Evolutionary conservation across 495 filamentous ascomycete genomes (phyloP), one percentile per base, ranked within the genome.

Genomic region (Penicillium psychrofluorescens): DNA sequence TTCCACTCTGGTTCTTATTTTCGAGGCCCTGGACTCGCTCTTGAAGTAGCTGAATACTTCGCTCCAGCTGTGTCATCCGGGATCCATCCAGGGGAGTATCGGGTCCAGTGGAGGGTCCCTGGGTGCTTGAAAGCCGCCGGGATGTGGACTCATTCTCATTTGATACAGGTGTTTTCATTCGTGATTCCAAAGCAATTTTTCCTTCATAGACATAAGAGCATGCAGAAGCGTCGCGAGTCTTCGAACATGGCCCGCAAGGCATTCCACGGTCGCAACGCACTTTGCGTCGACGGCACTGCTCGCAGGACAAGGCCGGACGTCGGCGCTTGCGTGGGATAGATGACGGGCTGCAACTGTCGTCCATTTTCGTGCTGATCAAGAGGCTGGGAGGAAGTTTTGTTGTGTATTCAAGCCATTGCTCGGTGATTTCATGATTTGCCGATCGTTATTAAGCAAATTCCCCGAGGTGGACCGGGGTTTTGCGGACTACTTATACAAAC

Each of bases 281-380:
- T 49, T 76, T 76, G 36, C 63, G 63, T 7, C 41, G 55, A 8
- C 69, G 65, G 43, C 71, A 74, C 42, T 67, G 62, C 38, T 64
- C 57, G 50, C 70, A 76, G 1, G 70, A 66, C 5, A 60, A 53
- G 9, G 67, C 63, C 6, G 69, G 69, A 15, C 71, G 63, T 0
- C 68, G 56, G 28, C 64, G 64, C 28, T 66, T 66, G 35, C 63
- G 54, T 2, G 55, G 51, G 22, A 22, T 22, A 6, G 22, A 22
- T 22, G 22, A 22, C 22, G 22, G 22, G 22, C 22, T 22, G 3
- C 22, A 4, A 22, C 22, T 22, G 22, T 22, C 22, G 22, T 22
- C 22, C 22, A 22, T 22, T 22, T 22, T 6, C 22, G 22, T 2
- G 6, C 6, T 22, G 22, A n/a, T 4, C 6, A 22, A 22, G 22